These are phyloP conservation scores for Metschnikowia anglica DNA, from an alignment of 805 yeast species.

Conservation along the genomic window DNA sequence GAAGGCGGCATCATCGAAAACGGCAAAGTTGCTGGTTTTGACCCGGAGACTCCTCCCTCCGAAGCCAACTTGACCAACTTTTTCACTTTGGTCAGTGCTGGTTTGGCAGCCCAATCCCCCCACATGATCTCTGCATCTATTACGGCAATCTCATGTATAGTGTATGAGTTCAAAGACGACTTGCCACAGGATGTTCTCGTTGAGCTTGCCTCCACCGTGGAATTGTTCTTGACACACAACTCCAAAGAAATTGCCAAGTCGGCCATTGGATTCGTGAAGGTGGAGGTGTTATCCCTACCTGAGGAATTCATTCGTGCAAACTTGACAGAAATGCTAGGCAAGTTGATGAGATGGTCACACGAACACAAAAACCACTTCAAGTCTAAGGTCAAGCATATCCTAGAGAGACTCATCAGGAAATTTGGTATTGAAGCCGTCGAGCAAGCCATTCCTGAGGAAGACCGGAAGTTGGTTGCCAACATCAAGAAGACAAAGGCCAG, in stretches of 20 bases:
- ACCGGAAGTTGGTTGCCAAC: constrained; percentile 75
- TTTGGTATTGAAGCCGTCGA: constrained; percentile 89
- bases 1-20: constrained; percentile 67
- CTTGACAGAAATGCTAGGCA: constrained; percentile 62
- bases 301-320: constrained; percentile 68
- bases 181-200: constrained; percentile 58
- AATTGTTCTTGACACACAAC: constrained; percentile 84
- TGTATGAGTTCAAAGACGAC: constrained; percentile 77
- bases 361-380: constrained; percentile 96
- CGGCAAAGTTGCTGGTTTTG: constrained; percentile 65
- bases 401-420: constrained; percentile 87
- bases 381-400: constrained; percentile 85
- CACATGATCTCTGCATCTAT: constrained; percentile 95
- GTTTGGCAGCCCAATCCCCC: constrained; percentile 89
- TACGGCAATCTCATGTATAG: constrained; percentile 81
- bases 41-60: constrained; percentile 56
- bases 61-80: constrained; percentile 74
- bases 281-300: constrained; percentile 79
- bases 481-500: constrained; percentile 85
- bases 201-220: constrained; percentile 84
- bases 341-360: constrained; percentile 88
- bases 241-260: constrained; percentile 93
- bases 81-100: constrained; percentile 93
- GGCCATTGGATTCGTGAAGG: constrained; percentile 91
- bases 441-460: constrained; percentile 84